These are phyloP conservation scores for Rosa hybrid DNA, from an alignment of 331 rosid genomes.

Conservation along the genomic window DNA sequence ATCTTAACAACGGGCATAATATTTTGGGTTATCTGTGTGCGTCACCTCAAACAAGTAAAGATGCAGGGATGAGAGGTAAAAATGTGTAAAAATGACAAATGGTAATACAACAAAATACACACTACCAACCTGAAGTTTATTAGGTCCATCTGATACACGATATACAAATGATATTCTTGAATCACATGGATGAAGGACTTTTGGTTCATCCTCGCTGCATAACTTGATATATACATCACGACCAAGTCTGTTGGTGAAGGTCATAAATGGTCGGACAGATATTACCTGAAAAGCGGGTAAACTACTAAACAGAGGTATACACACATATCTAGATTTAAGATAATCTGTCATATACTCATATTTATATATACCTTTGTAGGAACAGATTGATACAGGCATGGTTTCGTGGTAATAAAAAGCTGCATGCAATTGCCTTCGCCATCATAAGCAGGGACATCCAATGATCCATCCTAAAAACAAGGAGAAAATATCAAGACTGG, in stretches of 20 bases:
- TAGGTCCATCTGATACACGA: conserved; percentile 54
- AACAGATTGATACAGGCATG: conserved; percentile 75
- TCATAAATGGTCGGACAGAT: conserved; percentile 82
- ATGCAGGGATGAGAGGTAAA: neutral
- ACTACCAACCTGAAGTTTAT: conserved; percentile 78
- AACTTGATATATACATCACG: conserved; percentile 71
- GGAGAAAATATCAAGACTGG: conserved; percentile 13
- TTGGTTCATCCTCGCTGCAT: conserved; percentile 75
- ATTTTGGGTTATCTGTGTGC: neutral
- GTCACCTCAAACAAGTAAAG: neutral
- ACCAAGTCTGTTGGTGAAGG: conserved; percentile 95
- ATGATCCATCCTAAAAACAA: conserved; percentile 79
- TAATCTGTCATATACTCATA: conserved; percentile 5
- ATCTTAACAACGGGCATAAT: neutral
- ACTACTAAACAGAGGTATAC: conserved; percentile 9
- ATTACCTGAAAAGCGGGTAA: conserved; percentile 57
- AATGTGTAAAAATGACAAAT: neutral
- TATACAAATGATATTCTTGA: conserved; percentile 68
- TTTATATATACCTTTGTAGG: conserved; percentile 78
- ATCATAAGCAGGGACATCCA: conserved; percentile 79
- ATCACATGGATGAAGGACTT: conserved; percentile 77
- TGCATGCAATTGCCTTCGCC: conserved; percentile 74
- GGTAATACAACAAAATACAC: conserved; percentile 22
- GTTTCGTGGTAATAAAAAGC: conserved; percentile 84
- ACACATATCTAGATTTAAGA: conserved; percentile 14